phyloP scores from a whole-genome alignment of 2,329 filamentous ascomycete species.

The Tolypocladium pustulatum region DNA sequence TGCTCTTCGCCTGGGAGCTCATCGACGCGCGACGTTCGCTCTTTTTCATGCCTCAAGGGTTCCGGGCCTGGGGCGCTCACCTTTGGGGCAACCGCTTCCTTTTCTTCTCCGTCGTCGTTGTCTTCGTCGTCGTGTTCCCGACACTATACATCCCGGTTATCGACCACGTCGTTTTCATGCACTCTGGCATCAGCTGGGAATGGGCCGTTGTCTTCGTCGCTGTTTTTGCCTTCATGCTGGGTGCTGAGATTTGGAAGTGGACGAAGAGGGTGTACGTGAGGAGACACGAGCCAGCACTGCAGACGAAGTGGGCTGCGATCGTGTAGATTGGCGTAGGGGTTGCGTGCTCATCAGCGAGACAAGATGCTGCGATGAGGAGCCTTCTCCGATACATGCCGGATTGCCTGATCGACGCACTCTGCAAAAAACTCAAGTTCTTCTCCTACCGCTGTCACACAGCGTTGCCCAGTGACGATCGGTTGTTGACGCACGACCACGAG shows the following conservation, averaged over 20 bases:
- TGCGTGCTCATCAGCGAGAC: background rate
- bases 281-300: background rate
- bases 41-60: conserved; percentile 60
- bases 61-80: conserved; percentile 55
- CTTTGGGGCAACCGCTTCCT: conserved; percentile 62
- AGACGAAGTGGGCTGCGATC: background rate
- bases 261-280: conserved; percentile 34
- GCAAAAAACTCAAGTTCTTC: too few relatives aligned
- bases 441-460: background rate
- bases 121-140: conserved; percentile 35
- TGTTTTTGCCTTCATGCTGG: conserved; percentile 42
- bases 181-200: conserved; percentile 48
- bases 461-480: background rate
- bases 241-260: conserved; percentile 49
- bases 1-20: conserved; percentile 71
- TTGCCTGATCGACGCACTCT: background rate
- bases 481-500: background rate
- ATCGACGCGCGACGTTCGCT: conserved; percentile 58
- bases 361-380: background rate
- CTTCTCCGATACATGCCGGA: background rate
- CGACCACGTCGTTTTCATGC: conserved; percentile 46
- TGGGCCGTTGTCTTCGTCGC: conserved; percentile 50
- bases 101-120: conserved; percentile 48
- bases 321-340: background rate
- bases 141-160: conserved; percentile 47